phyloP scores from a whole-genome alignment of 768 basidiomycete species.

The Myochromella boudieri region DNA sequence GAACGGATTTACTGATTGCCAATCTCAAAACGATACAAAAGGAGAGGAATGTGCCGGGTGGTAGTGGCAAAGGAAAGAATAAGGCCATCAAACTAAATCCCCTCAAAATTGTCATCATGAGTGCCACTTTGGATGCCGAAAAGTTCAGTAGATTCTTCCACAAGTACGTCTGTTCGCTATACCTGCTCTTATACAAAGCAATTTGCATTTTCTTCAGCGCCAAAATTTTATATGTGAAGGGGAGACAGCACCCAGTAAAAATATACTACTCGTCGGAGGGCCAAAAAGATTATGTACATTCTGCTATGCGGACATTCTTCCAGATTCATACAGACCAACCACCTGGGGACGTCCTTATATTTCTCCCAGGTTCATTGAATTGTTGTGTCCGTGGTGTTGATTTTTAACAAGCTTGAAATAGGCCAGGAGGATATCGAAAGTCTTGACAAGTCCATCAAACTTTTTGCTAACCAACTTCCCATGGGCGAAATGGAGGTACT shows the following conservation, averaged over 20 bases:
- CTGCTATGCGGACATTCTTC: conserved; percentile 90
- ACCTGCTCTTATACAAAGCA: background rate
- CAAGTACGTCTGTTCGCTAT: conserved; percentile 49
- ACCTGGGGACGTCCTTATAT: conserved; percentile 88
- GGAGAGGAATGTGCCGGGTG: conserved; percentile 48
- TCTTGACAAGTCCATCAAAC: conserved; percentile 70
- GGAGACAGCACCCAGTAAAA: conserved; percentile 89
- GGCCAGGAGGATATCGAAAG: conserved; percentile 97
- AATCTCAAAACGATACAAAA: conserved; percentile 82
- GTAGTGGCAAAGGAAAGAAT: conserved; percentile 46
- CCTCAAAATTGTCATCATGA: conserved; percentile 95
- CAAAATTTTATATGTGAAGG: conserved; percentile 87
- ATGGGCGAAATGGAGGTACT: conserved; percentile 50
- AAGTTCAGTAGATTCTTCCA: conserved; percentile 89
- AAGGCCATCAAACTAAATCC: conserved; percentile 46
- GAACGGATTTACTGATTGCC: conserved; percentile 92
- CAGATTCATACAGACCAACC: conserved; percentile 84
- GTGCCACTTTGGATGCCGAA: conserved; percentile 94
- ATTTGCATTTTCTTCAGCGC: conserved; percentile 52
- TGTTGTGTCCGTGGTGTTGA: background rate
- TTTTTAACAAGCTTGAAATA: conserved; percentile 21
- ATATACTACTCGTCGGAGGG: conserved; percentile 76
- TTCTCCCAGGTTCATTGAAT: conserved; percentile 69
- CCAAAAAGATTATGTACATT: conserved; percentile 83
- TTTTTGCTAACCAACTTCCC: conserved; percentile 71